phyloP scores from a whole-genome alignment of 345 rosid genomes.

The Ricinus communis region DNA sequence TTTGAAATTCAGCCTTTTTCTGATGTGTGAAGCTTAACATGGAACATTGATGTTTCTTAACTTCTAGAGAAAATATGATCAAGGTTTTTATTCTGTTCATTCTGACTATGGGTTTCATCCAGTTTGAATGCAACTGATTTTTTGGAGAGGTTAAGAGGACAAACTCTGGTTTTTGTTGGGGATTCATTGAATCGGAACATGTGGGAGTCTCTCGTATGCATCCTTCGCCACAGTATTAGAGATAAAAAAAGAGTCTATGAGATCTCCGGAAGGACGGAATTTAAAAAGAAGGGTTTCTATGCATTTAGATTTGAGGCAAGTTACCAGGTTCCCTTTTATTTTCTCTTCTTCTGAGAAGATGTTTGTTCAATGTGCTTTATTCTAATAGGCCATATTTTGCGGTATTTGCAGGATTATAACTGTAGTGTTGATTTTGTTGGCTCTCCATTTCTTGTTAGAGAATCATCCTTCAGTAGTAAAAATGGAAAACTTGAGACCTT shows the following conservation, averaged over 20 bases:
- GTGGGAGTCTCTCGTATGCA: constrained; percentile 95
- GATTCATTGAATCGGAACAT: constrained; percentile 86
- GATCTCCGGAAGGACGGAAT: constrained; percentile 68
- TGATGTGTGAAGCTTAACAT: not conserved
- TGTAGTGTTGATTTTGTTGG: constrained; percentile 81
- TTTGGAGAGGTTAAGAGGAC: constrained; percentile 72
- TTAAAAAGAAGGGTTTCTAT: constrained; percentile 78
- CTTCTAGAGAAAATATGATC: not conserved
- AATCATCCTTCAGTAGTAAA: constrained; percentile 50
- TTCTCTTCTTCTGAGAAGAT: not conserved
- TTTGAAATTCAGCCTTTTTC: not conserved
- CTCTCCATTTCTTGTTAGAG: constrained; percentile 82
- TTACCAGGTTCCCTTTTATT: not conserved
- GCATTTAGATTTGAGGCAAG: constrained; percentile 85
- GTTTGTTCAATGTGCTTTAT: not conserved
- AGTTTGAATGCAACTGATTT: constrained; percentile 83
- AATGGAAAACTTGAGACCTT: constrained; percentile 68
- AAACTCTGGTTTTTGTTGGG: constrained; percentile 82
- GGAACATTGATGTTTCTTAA: not conserved
- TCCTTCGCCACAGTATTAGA: constrained; percentile 59
- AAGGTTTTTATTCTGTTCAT: not conserved
- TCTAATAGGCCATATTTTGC: constrained; percentile 12
- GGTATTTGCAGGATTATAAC: constrained; percentile 63
- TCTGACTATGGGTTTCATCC: constrained; percentile 20
- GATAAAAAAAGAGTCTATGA: constrained; percentile 71